phyloP scores from a whole-genome alignment of 106 monocot genomes.

The Iris macrosiphon region DNA sequence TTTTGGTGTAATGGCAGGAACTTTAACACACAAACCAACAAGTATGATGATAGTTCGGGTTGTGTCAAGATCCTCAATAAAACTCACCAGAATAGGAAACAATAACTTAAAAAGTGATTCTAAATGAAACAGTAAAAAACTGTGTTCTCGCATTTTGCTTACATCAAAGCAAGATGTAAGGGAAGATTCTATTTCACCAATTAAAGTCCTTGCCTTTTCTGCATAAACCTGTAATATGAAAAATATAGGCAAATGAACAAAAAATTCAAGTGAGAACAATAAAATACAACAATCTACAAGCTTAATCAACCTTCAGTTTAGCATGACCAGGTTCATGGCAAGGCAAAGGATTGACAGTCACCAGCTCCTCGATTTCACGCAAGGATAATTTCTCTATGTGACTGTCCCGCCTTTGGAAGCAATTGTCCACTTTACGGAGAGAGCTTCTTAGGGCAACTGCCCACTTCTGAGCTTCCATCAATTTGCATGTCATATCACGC shows the following conservation, averaged over 20 bases:
- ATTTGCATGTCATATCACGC: conserved; percentile 45
- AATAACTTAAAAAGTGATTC: neutral
- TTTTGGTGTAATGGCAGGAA: too few species aligned
- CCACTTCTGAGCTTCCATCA: conserved; percentile 60
- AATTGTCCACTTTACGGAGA: conserved; percentile 33
- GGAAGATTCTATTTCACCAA: conserved; percentile 37
- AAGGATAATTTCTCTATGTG: conserved; percentile 32
- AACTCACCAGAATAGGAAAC: too few species aligned
- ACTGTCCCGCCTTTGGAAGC: conserved; percentile 3
- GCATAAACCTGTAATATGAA: conserved; percentile 37
- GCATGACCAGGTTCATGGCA: conserved; percentile 45
- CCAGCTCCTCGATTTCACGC: conserved; percentile 38
- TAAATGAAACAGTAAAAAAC: neutral
- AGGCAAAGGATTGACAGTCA: conserved; percentile 34
- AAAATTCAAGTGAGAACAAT: neutral
- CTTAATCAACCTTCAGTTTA: conserved; percentile 47
- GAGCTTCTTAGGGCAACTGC: conserved; percentile 23
- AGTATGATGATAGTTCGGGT: too few species aligned
- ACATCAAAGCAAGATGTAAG: conserved; percentile 37
- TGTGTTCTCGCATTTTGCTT: conserved; percentile 2
- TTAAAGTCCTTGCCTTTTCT: conserved; percentile 42
- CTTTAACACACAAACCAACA: too few species aligned
- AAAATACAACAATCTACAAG: neutral
- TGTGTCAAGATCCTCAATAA: too few species aligned
- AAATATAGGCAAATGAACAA: conserved; percentile 4